Evolutionary conservation across 2,329 filamentous ascomycete genomes (phyloP).

Genomic region (Diaporthe citri): DNA sequence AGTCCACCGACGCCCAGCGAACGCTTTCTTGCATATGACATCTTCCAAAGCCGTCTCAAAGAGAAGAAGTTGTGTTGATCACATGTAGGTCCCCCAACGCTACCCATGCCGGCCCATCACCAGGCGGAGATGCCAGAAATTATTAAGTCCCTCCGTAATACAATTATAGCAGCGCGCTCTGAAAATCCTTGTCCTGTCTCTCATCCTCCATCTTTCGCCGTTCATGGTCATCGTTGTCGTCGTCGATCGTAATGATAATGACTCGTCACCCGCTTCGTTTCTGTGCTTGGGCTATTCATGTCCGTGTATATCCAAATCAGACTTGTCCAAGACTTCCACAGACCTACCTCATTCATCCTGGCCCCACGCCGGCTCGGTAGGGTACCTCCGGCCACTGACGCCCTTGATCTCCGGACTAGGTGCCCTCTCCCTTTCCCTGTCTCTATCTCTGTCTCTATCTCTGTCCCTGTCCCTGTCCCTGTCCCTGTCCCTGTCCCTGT

Average conservation of each 20-base stretch:
- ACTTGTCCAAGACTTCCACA: background rate
- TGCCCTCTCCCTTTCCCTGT: conserved; percentile 43
- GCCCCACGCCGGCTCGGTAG: conserved; percentile 46
- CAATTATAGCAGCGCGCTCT: background rate
- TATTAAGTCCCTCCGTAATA: background rate
- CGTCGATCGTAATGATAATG: conserved; percentile 16
- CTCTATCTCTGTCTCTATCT: conserved; percentile 34
- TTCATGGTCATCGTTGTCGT: conserved; percentile 15
- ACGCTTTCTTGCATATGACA: background rate
- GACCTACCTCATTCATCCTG: conserved; percentile 28
- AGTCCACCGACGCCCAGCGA: background rate
- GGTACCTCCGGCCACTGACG: conserved; percentile 54
- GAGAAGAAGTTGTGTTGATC: background rate
- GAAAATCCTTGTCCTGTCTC: background rate
- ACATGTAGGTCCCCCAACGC: background rate
- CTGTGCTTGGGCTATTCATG: conserved; percentile 1
- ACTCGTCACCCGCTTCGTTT: background rate
- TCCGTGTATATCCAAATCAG: conserved; percentile 3
- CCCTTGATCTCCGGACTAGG: conserved; percentile 52
- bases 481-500: conserved; percentile 47
- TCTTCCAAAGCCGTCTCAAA: conserved; percentile 10
- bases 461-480: conserved; percentile 36
- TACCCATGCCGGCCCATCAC: background rate
- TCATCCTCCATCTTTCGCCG: background rate
- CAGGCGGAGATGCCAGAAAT: background rate